A percentile compares a stretch with the other conserved stretches of the same genome.
Conservation (phyloP, 1,284 basidiomycete species). For the Marasmius tenuissimus region DNA sequence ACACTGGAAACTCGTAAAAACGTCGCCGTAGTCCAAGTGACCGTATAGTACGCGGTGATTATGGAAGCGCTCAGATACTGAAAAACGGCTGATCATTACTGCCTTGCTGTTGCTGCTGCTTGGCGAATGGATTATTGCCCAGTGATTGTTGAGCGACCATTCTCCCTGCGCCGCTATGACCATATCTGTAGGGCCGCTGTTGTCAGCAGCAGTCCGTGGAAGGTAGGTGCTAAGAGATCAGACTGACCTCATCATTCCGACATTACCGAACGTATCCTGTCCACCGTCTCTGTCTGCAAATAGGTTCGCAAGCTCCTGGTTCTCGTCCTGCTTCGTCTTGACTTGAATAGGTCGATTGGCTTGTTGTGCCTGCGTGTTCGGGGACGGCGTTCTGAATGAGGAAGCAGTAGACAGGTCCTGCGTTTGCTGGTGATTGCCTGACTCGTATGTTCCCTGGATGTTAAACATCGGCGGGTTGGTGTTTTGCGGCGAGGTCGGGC, state of each 20-base stretch:
- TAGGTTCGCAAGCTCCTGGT: constrained; percentile 75
- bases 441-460: constrained; percentile 58
- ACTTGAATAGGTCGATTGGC: constrained; percentile 38
- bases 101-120: constrained; percentile 45
- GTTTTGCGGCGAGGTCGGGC: constrained; percentile 25
- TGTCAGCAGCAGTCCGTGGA: background rate
- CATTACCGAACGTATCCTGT: constrained; percentile 91
- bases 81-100: constrained; percentile 82
- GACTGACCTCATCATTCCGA: constrained; percentile 69
- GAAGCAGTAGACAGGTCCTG: constrained; percentile 26
- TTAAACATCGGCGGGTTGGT: constrained; percentile 51
- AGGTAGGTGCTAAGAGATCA: background rate
- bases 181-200: constrained; percentile 43
- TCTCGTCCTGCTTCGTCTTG: constrained; percentile 61
- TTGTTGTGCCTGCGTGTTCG: constrained; percentile 34
- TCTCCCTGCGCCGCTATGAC: constrained; percentile 64
- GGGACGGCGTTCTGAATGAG: constrained; percentile 32
- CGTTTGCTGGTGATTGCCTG: constrained; percentile 22
- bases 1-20: too few relatives aligned
- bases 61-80: constrained; percentile 22
- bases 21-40: too few relatives aligned
- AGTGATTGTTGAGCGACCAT: constrained; percentile 55
- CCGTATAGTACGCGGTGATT: too few relatives aligned
- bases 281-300: constrained; percentile 89
- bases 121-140: constrained; percentile 75